Evolutionary conservation across 208 protist species (phyloP).

Genomic region (Acanthamoeba lugdunensis): DNA sequence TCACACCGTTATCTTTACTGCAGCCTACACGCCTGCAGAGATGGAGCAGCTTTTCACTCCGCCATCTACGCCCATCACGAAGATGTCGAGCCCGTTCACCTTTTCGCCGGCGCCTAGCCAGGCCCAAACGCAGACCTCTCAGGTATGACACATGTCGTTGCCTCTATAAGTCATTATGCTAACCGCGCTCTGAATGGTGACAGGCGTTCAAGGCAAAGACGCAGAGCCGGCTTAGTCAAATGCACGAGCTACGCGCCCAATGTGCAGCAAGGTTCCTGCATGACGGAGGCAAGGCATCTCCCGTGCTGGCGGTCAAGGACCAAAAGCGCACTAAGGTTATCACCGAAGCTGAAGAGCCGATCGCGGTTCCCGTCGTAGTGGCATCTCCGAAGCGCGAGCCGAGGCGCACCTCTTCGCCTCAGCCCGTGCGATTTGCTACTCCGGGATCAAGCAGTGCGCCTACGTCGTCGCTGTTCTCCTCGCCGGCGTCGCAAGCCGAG

Average conservation of each 20-base stretch:
- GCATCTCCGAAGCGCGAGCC: constrained; percentile 16
- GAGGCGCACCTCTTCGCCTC: not conserved
- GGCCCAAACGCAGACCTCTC: not conserved
- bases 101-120: not conserved
- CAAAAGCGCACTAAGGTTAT: constrained; percentile 24
- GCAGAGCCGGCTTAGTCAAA: not conserved
- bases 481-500: not conserved
- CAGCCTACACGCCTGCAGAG: not conserved
- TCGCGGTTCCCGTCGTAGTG: not conserved
- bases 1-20: not conserved
- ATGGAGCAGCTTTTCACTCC: not conserved
- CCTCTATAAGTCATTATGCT: not conserved
- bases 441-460: not conserved
- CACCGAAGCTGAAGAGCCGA: not conserved
- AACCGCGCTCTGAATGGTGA: not conserved
- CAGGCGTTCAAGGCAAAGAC: not conserved
- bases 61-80: not conserved
- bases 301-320: not conserved
- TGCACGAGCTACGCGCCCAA: not conserved
- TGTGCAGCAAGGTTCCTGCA: not conserved
- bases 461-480: not conserved
- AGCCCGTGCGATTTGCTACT: not conserved
- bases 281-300: not conserved
- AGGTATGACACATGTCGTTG: not conserved
- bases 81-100: not conserved